Evolutionary conservation across 2,329 filamentous ascomycete genomes (phyloP).

Genomic region (Neopestalotiopsis sp.): DNA sequence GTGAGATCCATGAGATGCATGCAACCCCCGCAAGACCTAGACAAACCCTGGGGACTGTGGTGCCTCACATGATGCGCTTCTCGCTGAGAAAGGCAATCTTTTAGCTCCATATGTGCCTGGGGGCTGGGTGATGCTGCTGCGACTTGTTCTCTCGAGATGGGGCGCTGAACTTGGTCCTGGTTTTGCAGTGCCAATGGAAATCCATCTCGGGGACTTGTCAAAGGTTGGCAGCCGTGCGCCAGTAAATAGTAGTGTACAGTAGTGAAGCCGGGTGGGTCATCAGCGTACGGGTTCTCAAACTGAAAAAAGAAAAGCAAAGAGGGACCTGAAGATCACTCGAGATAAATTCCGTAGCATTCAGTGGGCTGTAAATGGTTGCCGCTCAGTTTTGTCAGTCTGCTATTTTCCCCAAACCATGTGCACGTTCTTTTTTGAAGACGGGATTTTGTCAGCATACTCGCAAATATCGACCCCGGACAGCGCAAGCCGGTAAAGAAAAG

Average conservation of each 20-base stretch:
- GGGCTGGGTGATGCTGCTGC: background rate
- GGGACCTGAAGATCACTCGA: background rate
- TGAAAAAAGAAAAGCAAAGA: background rate
- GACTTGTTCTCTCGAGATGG: background rate
- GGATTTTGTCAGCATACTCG: no score
- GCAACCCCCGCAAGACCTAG: constrained; percentile 14
- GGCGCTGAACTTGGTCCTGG: background rate
- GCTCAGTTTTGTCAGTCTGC: background rate
- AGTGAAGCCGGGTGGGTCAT: background rate
- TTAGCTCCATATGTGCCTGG: constrained; percentile 7
- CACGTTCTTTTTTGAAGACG: no score
- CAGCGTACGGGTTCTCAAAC: background rate
- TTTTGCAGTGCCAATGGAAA: background rate
- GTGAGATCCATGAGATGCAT: constrained; percentile 15
- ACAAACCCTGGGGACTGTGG: constrained; percentile 1
- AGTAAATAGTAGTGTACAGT: background rate
- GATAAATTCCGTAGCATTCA: background rate
- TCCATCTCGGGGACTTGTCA: background rate
- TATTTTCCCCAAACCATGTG: no score
- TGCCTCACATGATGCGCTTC: constrained; percentile 18
- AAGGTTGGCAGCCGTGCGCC: background rate
- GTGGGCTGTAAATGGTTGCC: background rate
- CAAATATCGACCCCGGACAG: no score
- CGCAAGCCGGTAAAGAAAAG: no score
- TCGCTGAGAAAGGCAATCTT: constrained; percentile 15